These are phyloP conservation scores for Climacium dendroides DNA, from an alignment of 225 moss, liverwort and hornwort genomes.

Conservation along the genomic window DNA sequence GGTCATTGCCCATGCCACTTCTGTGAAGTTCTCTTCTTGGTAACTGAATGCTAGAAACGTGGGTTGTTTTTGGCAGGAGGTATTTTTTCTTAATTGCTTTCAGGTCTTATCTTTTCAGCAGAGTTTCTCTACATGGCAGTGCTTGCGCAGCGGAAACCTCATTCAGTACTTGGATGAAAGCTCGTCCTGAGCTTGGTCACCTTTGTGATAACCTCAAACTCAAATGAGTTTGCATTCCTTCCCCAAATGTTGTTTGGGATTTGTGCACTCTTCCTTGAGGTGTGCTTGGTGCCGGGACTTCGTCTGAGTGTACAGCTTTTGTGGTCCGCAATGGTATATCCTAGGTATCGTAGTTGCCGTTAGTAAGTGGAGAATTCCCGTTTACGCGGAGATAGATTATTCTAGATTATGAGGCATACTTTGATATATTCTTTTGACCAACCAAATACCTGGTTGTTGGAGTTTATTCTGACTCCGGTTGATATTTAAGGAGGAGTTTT, in stretches of 20 bases:
- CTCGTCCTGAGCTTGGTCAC: slow-evolving; percentile 97
- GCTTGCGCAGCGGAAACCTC: slow-evolving; percentile 50
- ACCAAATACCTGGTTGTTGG: slow-evolving; percentile 15
- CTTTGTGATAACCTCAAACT: slow-evolving; percentile 98
- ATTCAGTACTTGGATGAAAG: slow-evolving; percentile 89
- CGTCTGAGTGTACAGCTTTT: slow-evolving; percentile 21
- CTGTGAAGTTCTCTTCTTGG: neutral
- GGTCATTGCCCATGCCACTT: neutral
- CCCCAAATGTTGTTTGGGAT: neutral
- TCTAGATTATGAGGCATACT: slow-evolving; percentile 10
- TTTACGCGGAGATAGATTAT: neutral
- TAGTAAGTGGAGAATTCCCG: neutral
- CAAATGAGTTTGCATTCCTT: slow-evolving; percentile 36
- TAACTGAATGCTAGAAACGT: neutral
- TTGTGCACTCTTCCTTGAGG: slow-evolving; percentile 12
- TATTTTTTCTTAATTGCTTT: slow-evolving; percentile 95
- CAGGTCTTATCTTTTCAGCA: slow-evolving; percentile 86
- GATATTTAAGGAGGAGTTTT: neutral
- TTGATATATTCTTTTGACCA: slow-evolving; percentile 28
- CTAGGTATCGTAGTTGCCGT: slow-evolving; percentile 2
- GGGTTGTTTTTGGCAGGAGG: slow-evolving; percentile 48
- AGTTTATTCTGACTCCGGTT: neutral
- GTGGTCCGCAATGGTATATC: neutral
- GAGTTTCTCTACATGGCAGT: slow-evolving; percentile 56
- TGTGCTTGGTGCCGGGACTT: slow-evolving; percentile 6